Base-by-base conservation (phyloP, 192 early-diverging fungal genomes). In the Phycomyces blakesleeanus region DNA sequence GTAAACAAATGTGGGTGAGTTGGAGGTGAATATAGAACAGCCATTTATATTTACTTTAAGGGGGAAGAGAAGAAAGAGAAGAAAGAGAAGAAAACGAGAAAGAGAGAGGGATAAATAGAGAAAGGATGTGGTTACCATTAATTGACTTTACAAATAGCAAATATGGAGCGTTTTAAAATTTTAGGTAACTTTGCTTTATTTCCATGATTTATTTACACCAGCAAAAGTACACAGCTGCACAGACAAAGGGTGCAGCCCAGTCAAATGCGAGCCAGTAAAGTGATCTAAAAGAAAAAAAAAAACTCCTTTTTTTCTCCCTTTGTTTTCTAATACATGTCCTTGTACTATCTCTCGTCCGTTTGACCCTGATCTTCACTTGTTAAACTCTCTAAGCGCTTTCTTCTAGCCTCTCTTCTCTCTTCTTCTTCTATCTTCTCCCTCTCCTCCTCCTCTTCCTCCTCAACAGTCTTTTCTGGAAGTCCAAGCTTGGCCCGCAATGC, bases 401-500 rank as follows among this genome's bases (percentile, higher is more conserved):
- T 38, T 20, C 67, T 27, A 10, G 53, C 60, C 11, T 44, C 25
- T 38, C 54, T 52, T 56, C 27, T 55, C 38, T 57, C 55, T 38
- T 66, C 50, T 0, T 62, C 65, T 26, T 64, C 64, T 18, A 14
- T 18, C 27, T 44, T 42, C 51, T 70, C 65, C 21, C 34, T 21
- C 18, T 14, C 22, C 20, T 60, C 68, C 15, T 56, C 74, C 18
- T 61, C 49, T 21, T 44, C 34, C 41, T 76, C 74, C 41, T 66
- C 51, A 12, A 63, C 54, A 0, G 74, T 76, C 8, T 67, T 38
- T 18, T 56, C 57, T 0, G 68, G 64, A 12, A 76, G 14, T 7
- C 74, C 74, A 29, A 57, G 22, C 29, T 59, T 20, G 58, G 42
- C 51, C 41, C 75, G 55, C 15, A 62, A 27, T 22, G 39, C 34